Conservation (phyloP, 352 stramenopile genomes). For the Phytophthora vignae region DNA sequence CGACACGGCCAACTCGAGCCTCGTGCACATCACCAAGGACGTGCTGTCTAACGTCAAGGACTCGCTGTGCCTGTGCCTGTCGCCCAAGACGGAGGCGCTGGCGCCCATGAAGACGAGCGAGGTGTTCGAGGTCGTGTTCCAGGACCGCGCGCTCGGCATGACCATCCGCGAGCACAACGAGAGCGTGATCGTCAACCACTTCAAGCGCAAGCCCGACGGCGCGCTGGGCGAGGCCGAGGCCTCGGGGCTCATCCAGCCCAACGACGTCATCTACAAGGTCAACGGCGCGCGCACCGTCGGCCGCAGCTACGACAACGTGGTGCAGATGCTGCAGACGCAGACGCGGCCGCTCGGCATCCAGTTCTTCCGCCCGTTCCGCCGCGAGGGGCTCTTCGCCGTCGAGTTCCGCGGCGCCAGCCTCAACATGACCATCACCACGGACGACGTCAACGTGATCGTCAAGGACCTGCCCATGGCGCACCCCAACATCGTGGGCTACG, state of each 20-base stretch:
- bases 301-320: slow-evolving; percentile 81
- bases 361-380: slow-evolving; percentile 82
- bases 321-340: slow-evolving; percentile 89
- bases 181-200: slow-evolving; percentile 87
- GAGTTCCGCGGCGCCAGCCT: slow-evolving; percentile 82
- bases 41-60: slow-evolving; percentile 59
- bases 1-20: slow-evolving; percentile 80
- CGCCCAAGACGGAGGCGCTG: slow-evolving; percentile 84
- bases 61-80: slow-evolving; percentile 83
- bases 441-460: slow-evolving; percentile 88
- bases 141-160: slow-evolving; percentile 77
- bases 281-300: slow-evolving; percentile 78
- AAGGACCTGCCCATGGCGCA: slow-evolving; percentile 85
- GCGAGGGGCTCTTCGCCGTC: slow-evolving; percentile 84
- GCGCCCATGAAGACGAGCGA: slow-evolving; percentile 83
- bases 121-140: slow-evolving; percentile 83
- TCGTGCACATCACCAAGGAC: slow-evolving; percentile 86
- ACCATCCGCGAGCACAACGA: slow-evolving; percentile 88
- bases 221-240: slow-evolving; percentile 60
- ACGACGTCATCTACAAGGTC: slow-evolving; percentile 91
- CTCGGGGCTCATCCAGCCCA: slow-evolving; percentile 61
- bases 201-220: slow-evolving; percentile 73
- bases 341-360: slow-evolving; percentile 78
- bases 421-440: slow-evolving; percentile 89
- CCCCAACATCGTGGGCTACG: slow-evolving; percentile 86